Evolutionary conservation across 257 asterid species (phyloP).

Genomic region (Haberlea rhodopensis): DNA sequence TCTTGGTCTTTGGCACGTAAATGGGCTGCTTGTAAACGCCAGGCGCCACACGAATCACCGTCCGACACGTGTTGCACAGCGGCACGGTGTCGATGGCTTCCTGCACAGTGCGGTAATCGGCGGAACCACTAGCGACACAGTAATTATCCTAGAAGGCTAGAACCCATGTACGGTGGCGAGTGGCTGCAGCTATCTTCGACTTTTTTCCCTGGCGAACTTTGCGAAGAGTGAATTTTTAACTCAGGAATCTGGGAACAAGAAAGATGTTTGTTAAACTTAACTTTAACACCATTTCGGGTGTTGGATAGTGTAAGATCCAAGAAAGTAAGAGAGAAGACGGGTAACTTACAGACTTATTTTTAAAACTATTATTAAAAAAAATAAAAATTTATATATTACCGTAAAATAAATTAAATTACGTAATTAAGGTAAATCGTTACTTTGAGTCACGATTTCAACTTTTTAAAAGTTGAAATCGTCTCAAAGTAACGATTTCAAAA

Average conservation of each 20-base stretch:
- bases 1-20: constrained; percentile 87
- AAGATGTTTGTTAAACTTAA: background rate
- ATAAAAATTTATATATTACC: too few relatives aligned
- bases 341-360: too few relatives aligned
- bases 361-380: too few relatives aligned
- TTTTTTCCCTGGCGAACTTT: background rate
- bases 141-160: constrained; percentile 47
- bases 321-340: constrained; percentile 3
- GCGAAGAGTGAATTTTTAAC: background rate
- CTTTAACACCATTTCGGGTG: background rate
- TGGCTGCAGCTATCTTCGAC: background rate
- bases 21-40: constrained; percentile 79
- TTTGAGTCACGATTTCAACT: too few relatives aligned
- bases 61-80: constrained; percentile 62
- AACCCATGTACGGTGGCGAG: constrained; percentile 25
- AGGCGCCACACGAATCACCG: constrained; percentile 71
- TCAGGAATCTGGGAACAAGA: background rate
- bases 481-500: too few relatives aligned
- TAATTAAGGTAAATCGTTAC: too few relatives aligned
- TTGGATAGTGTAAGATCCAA: constrained; percentile 18
- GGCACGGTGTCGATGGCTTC: constrained; percentile 95
- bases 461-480: too few relatives aligned
- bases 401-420: too few relatives aligned
- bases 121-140: constrained; percentile 72
- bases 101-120: constrained; percentile 71